Evolutionary conservation across 2,329 filamentous ascomycete genomes (phyloP).

Genomic region (Cercospora janseana): DNA sequence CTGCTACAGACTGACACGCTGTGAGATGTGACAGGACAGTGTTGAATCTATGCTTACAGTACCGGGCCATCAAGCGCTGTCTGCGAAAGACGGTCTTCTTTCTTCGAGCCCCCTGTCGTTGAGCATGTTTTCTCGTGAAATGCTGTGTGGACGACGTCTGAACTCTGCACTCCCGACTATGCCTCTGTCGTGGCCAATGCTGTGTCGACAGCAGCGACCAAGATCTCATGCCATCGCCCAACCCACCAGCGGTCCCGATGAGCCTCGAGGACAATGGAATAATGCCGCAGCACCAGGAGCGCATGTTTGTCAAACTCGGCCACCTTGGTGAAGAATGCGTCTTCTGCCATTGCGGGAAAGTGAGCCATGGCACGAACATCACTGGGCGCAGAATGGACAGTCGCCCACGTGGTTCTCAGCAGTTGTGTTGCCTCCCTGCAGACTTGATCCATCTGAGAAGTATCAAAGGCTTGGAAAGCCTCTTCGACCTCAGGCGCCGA

Average conservation of each 20-base stretch:
- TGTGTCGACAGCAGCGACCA: conserved; percentile 24
- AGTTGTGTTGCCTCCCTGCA: conserved; percentile 15
- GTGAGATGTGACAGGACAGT: no score
- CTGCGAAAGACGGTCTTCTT: no score
- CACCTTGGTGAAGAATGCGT: conserved; percentile 27
- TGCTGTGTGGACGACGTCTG: no score
- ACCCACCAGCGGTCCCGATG: conserved; percentile 30
- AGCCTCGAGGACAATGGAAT: conserved; percentile 22
- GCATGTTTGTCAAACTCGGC: conserved; percentile 25
- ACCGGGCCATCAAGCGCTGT: no score
- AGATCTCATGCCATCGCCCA: conserved; percentile 25
- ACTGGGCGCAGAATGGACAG: conserved; percentile 7
- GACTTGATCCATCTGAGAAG: conserved; percentile 6
- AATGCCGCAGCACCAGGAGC: conserved; percentile 26
- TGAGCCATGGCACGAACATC: conserved; percentile 27
- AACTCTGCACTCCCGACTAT: no score
- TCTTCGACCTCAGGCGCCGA: neutral
- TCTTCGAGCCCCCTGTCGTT: no score
- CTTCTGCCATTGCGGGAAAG: conserved; percentile 29
- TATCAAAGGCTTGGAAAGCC: conserved; percentile 11
- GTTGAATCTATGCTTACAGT: no score
- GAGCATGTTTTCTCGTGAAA: no score
- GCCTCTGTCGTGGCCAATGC: no score
- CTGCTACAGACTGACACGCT: no score
- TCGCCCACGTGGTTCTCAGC: conserved; percentile 16